Evolutionary conservation across 371 early-diverging fungal species (phyloP).

Genomic region (Saksenaea vasiformis): DNA sequence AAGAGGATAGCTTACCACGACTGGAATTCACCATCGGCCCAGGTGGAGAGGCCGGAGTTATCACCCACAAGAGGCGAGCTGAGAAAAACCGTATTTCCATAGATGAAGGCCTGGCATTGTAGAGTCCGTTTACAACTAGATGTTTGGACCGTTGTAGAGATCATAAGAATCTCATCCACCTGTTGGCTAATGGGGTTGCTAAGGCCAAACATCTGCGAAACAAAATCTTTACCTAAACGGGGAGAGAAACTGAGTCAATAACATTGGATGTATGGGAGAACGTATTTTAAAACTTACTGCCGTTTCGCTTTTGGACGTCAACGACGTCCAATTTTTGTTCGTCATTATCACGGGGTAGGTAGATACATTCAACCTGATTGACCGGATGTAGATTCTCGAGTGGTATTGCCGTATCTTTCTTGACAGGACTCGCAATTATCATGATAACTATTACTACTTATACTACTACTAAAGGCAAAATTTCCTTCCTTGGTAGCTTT

Average conservation of each 20-base stretch:
- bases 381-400: conserved; percentile 34
- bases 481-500: conserved; percentile 57
- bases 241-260: background rate
- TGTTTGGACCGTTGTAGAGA: conserved; percentile 21
- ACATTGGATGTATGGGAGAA: background rate
- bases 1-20: conserved; percentile 30
- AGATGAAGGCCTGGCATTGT: conserved; percentile 49
- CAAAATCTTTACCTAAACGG: conserved; percentile 24
- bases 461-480: conserved; percentile 38
- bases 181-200: conserved; percentile 15
- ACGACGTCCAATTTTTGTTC: conserved; percentile 12
- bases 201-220: conserved; percentile 39
- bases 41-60: conserved; percentile 30
- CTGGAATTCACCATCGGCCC: conserved; percentile 49
- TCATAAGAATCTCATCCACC: conserved; percentile 34
- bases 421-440: conserved; percentile 50
- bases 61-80: conserved; percentile 32
- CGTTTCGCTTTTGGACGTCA: conserved; percentile 11
- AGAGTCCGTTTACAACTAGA: conserved; percentile 17
- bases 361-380: conserved; percentile 10
- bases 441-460: conserved; percentile 37
- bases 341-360: conserved; percentile 8
- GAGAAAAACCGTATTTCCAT: conserved; percentile 44
- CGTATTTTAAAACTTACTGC: conserved; percentile 7
- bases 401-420: conserved; percentile 45